These are phyloP conservation scores for Mesembryanthemum crystallinum DNA, from an alignment of 148 eudicot species.

Conservation along the genomic window DNA sequence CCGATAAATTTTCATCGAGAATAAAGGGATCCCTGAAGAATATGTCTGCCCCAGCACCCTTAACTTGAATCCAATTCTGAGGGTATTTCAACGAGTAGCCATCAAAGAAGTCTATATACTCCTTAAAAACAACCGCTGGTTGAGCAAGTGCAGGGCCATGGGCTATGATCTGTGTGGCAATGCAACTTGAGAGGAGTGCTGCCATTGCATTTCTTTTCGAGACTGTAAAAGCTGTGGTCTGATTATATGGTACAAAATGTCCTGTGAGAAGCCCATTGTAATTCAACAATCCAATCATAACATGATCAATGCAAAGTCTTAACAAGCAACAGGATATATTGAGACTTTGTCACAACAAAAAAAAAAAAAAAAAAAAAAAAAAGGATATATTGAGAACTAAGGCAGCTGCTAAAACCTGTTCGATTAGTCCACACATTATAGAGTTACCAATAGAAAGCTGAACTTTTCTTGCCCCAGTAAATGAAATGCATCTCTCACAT, in stretches of 20 bases:
- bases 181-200: conserved; percentile 48
- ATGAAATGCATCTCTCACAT: background rate
- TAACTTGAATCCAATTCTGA: conserved; percentile 87
- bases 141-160: conserved; percentile 47
- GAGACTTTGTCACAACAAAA: too few species aligned
- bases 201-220: conserved; percentile 64
- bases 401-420: background rate
- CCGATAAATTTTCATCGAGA: conserved; percentile 80
- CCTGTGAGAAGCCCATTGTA: conserved; percentile 47
- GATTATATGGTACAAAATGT: conserved; percentile 60
- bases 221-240: conserved; percentile 88
- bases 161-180: conserved; percentile 38
- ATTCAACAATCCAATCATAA: conserved; percentile 26
- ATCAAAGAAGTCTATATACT: conserved; percentile 83
- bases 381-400: background rate
- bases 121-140: conserved; percentile 55
- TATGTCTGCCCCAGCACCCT: conserved; percentile 94
- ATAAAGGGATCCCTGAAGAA: conserved; percentile 94
- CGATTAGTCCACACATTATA: background rate
- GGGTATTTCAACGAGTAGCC: conserved; percentile 87
- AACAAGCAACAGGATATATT: background rate
- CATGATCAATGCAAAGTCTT: background rate
- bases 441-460: background rate
- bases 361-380: too few species aligned
- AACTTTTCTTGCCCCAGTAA: background rate